phyloP scores from a whole-genome alignment of 2,329 filamentous ascomycete species.

The Diplodia seriata region DNA sequence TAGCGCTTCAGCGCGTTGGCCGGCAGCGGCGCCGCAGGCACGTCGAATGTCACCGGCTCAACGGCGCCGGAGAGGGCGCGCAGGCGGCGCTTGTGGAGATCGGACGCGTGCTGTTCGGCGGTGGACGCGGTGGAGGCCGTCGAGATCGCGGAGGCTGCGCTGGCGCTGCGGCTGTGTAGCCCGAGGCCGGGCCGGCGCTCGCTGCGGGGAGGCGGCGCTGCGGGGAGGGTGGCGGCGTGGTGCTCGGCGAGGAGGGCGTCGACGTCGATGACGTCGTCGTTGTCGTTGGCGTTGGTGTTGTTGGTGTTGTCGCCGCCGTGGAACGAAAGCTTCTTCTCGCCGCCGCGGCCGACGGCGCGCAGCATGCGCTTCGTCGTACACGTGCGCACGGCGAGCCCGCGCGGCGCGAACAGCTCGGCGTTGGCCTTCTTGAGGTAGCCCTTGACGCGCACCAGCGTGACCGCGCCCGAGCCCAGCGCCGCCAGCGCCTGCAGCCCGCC shows the following conservation, averaged over 20 bases:
- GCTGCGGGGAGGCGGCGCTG: background rate
- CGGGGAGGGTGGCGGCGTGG: background rate
- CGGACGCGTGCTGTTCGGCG: background rate
- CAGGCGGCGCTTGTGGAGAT: conserved; percentile 25
- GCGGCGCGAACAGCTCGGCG: conserved; percentile 16
- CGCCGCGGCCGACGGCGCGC: conserved; percentile 11
- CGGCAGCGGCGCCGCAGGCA: conserved; percentile 10
- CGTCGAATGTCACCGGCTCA: conserved; percentile 12
- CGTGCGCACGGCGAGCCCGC: conserved; percentile 17
- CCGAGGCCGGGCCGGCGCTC: background rate
- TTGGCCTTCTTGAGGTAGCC: conserved; percentile 20
- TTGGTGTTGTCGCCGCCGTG: background rate
- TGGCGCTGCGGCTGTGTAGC: background rate
- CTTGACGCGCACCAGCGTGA: conserved; percentile 9
- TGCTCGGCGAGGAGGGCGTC: background rate
- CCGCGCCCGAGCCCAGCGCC: conserved; percentile 14
- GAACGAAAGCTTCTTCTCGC: conserved; percentile 6
- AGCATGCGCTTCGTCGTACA: conserved; percentile 27
- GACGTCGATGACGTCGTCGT: background rate
- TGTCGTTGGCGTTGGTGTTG: too few species aligned
- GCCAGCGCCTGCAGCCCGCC: conserved; percentile 21
- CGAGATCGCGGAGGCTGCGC: background rate
- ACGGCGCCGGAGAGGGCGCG: conserved; percentile 15
- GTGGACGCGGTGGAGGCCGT: too few species aligned
- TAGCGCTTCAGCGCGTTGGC: conserved; percentile 15